Conservation (phyloP, 2,329 filamentous ascomycete genomes). For the Diaporthe amygdali region DNA sequence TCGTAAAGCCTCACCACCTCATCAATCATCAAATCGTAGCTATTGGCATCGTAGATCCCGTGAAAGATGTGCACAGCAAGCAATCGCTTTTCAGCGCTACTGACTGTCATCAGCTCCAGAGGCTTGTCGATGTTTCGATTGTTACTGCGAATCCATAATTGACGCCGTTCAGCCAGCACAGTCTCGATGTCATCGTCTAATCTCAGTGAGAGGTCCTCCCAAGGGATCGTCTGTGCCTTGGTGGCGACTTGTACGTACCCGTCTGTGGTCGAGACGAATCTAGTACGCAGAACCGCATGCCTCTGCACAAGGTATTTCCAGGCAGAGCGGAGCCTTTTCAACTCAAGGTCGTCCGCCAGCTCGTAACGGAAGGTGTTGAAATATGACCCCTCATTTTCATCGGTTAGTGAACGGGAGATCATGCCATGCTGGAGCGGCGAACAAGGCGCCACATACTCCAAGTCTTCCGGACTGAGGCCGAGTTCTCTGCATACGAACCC, state of each 20-base stretch:
- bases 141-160: slow-evolving; percentile 62
- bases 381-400: slow-evolving; percentile 65
- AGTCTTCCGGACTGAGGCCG: slow-evolving; percentile 50
- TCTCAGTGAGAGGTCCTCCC: slow-evolving; percentile 43
- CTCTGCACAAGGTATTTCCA: slow-evolving; percentile 60
- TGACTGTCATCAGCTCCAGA: slow-evolving; percentile 54
- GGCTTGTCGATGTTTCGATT: slow-evolving; percentile 53
- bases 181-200: slow-evolving; percentile 37
- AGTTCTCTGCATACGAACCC: slow-evolving; percentile 58
- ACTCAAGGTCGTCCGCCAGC: slow-evolving; percentile 51
- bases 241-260: slow-evolving; percentile 78
- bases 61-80: slow-evolving; percentile 80
- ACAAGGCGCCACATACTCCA: slow-evolving; percentile 81
- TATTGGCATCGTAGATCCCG: slow-evolving; percentile 84
- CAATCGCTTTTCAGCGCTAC: slow-evolving; percentile 31
- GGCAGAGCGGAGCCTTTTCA: slow-evolving; percentile 55
- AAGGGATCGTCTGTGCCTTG: slow-evolving; percentile 46
- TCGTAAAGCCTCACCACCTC: slow-evolving; percentile 48
- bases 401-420: slow-evolving; percentile 69
- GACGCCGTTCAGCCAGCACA: slow-evolving; percentile 41
- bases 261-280: slow-evolving; percentile 74
- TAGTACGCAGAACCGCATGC: slow-evolving; percentile 72
- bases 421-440: slow-evolving; percentile 88
- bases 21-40: slow-evolving; percentile 71
- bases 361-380: slow-evolving; percentile 76